Percentiles rank a stretch among this genome's conserved stretches.
phyloP scores from a whole-genome alignment of 2,329 filamentous ascomycete species.

The Alternaria conjuncta region DNA sequence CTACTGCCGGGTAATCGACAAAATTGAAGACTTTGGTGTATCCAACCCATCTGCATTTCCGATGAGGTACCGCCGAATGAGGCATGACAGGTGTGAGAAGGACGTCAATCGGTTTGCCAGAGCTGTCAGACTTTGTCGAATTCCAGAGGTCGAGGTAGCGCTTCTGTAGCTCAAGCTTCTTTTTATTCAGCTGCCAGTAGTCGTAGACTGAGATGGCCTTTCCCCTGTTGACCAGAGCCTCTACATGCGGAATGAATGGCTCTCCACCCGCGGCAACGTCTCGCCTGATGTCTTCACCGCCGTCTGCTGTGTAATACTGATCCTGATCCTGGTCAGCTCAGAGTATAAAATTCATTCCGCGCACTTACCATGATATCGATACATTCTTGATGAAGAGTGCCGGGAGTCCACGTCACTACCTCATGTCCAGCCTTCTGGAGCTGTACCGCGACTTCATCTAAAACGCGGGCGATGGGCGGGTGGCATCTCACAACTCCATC shows the following conservation, averaged over 20 bases:
- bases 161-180: constrained; percentile 61
- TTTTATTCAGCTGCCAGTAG: constrained; percentile 71
- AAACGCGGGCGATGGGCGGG: constrained; percentile 58
- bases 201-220: constrained; percentile 66
- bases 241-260: constrained; percentile 57
- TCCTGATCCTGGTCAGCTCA: constrained; percentile 51
- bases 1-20: constrained; percentile 66
- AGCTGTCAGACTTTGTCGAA: constrained; percentile 48
- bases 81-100: constrained; percentile 66
- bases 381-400: constrained; percentile 60
- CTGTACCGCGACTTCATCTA: constrained; percentile 48
- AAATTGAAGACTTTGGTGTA: constrained; percentile 70
- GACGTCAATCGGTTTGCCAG: constrained; percentile 60
- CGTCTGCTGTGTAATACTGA: constrained; percentile 66
- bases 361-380: constrained; percentile 60
- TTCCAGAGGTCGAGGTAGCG: constrained; percentile 67
- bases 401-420: constrained; percentile 59
- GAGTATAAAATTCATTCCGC: neutral
- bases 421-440: constrained; percentile 61
- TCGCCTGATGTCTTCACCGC: constrained; percentile 66
- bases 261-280: constrained; percentile 64
- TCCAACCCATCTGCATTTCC: constrained; percentile 57
- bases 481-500: constrained; percentile 64
- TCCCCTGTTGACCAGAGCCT: constrained; percentile 59
- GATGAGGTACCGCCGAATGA: constrained; percentile 62